A percentile compares a stretch with the other conserved stretches of the same genome.
phyloP scores from a whole-genome alignment of 2,329 filamentous ascomycete genomes.

The Xylariaceae sp. region DNA sequence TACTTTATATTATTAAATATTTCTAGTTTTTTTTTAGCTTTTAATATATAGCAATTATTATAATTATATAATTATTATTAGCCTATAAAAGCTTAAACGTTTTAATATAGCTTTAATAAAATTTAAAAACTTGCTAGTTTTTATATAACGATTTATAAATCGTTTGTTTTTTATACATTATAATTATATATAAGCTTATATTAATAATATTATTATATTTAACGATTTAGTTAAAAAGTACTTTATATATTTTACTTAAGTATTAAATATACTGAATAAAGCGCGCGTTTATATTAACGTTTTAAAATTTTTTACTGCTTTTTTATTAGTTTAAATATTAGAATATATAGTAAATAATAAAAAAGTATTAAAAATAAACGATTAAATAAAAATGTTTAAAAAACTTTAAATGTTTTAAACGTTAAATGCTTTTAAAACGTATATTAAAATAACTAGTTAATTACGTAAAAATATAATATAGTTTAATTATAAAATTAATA shows the following conservation, averaged over 20 bases:
- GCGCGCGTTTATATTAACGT: too few species aligned
- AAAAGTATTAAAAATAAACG: not conserved
- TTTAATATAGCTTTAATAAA: not conserved
- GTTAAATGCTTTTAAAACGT: not conserved
- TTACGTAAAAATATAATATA: not conserved
- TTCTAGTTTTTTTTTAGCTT: too few species aligned
- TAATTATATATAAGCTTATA: not conserved
- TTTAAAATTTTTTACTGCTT: not conserved
- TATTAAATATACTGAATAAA: too few species aligned
- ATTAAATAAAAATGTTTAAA: not conserved
- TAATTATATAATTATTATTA: too few species aligned
- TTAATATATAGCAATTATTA: not conserved
- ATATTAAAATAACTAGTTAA: not conserved
- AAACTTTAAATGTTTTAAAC: not conserved
- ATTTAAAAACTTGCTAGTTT: constrained; percentile 5
- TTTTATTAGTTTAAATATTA: not conserved
- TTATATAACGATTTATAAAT: too few species aligned
- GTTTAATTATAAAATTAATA: not conserved
- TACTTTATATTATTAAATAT: too few species aligned
- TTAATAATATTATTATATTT: too few species aligned
- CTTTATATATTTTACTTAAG: too few species aligned
- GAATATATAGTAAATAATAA: not conserved
- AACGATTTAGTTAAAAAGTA: too few species aligned
- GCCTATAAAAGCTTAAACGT: not conserved
- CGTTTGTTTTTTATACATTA: not conserved